Conservation (phyloP, 345 rosid genomes). For the Moricandia moricandioides region DNA sequence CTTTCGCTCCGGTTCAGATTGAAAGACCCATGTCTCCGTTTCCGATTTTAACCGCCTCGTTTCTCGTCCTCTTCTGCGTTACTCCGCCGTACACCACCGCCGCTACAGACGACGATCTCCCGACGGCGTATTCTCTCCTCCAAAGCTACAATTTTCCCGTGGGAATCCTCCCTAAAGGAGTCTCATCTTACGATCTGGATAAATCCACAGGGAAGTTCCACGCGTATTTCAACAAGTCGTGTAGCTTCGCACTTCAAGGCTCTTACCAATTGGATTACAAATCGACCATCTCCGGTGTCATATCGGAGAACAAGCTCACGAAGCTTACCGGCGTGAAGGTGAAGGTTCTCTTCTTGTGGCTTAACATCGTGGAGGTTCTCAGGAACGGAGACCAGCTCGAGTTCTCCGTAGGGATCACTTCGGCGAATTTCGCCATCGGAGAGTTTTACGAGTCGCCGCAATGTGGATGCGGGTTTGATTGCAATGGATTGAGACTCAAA, state of each 20-base stretch:
- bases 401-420: slow-evolving; percentile 91
- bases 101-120: slow-evolving; percentile 20
- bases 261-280: slow-evolving; percentile 80
- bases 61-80: slow-evolving; percentile 28
- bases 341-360: slow-evolving; percentile 83
- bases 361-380: slow-evolving; percentile 81
- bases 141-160: slow-evolving; percentile 63
- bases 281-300: slow-evolving; percentile 61
- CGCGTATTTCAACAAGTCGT: slow-evolving; percentile 58
- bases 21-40: slow-evolving; percentile 11
- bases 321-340: slow-evolving; percentile 76
- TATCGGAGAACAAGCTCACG: slow-evolving; percentile 56
- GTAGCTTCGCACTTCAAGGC: slow-evolving; percentile 81
- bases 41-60: slow-evolving; percentile 19
- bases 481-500: slow-evolving; percentile 34
- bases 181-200: slow-evolving; percentile 61
- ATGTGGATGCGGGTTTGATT: slow-evolving; percentile 92
- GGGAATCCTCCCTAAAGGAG: slow-evolving; percentile 79
- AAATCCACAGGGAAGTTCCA: slow-evolving; percentile 55
- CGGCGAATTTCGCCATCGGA: slow-evolving; percentile 65
- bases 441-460: slow-evolving; percentile 85
- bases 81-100: slow-evolving; percentile 31
- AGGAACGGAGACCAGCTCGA: slow-evolving; percentile 60
- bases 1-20: no score
- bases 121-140: slow-evolving; percentile 61